phyloP scores from a whole-genome alignment of 1,284 basidiomycete genomes.

The Anthracocystis setariae region DNA sequence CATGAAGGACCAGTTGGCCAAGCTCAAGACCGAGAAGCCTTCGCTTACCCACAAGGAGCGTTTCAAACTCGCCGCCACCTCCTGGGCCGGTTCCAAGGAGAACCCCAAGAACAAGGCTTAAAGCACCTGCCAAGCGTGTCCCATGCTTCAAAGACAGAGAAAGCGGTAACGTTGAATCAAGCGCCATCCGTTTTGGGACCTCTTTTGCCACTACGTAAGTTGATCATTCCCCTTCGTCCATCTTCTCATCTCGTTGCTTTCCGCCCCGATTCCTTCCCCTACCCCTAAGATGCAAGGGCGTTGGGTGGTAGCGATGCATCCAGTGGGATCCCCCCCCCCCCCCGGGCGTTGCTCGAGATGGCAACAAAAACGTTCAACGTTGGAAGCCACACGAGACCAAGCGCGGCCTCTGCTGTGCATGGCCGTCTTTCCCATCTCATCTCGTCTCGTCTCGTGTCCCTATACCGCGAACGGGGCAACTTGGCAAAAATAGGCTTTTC shows the following conservation, averaged over 20 bases:
- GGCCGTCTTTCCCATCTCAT: neutral
- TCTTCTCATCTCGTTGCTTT: neutral
- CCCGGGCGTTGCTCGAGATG: too few relatives aligned
- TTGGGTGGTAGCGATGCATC: too few relatives aligned
- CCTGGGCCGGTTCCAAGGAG: slow-evolving; percentile 53
- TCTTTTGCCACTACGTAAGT: slow-evolving; percentile 11
- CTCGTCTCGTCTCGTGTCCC: slow-evolving; percentile 4
- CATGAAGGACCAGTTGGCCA: slow-evolving; percentile 55
- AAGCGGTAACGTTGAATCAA: too few relatives aligned
- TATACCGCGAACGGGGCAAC: slow-evolving; percentile 35
- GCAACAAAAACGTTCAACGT: too few relatives aligned
- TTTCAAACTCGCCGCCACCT: slow-evolving; percentile 58
- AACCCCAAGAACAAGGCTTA: slow-evolving; percentile 59
- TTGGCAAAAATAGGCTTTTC: slow-evolving; percentile 15
- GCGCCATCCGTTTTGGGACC: too few relatives aligned
- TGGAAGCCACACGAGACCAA: too few relatives aligned
- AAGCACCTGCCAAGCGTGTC: too few relatives aligned
- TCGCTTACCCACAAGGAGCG: slow-evolving; percentile 56
- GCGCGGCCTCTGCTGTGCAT: too few relatives aligned
- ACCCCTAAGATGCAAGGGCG: too few relatives aligned
- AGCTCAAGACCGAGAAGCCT: slow-evolving; percentile 58
- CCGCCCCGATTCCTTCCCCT: neutral
- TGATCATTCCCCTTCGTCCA: neutral
- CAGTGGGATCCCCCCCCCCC: too few relatives aligned
- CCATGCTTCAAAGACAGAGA: too few relatives aligned